Conservation (phyloP, 75 land plant genomes). For the Cupressus sempervirens region DNA sequence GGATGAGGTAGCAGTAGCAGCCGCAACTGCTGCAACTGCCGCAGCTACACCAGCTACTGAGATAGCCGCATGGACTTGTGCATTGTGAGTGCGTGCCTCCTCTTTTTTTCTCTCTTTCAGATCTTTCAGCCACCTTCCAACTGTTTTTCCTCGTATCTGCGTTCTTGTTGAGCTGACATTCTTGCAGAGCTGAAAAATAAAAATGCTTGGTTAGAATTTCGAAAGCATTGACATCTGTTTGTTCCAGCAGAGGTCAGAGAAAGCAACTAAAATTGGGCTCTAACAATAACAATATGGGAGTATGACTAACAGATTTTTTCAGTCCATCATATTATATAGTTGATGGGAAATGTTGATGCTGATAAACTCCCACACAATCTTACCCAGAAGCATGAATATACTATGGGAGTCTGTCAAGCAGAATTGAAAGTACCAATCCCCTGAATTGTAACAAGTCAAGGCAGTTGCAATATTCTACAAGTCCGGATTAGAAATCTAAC, state of each 20-base stretch:
- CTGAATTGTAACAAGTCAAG: background rate
- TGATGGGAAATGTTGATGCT: too few species aligned
- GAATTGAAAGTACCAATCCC: background rate
- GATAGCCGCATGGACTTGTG: slow-evolving; percentile 78
- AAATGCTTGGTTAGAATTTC: background rate
- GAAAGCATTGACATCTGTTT: background rate
- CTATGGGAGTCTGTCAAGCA: background rate
- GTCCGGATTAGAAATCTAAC: background rate
- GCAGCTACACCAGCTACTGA: slow-evolving; percentile 93
- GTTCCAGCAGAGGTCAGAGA: background rate
- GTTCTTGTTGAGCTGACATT: slow-evolving; percentile 11
- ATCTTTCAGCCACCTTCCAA: slow-evolving; percentile 75
- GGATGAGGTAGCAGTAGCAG: slow-evolving; percentile 35
- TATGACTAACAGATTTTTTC: background rate
- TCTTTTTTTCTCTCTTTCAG: slow-evolving; percentile 72
- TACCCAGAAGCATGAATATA: too few species aligned
- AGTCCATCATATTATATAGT: too few species aligned
- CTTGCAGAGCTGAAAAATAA: slow-evolving; percentile 12
- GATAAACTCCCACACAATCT: too few species aligned
- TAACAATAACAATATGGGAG: background rate
- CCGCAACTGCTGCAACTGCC: slow-evolving; percentile 78
- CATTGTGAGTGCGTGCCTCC: slow-evolving; percentile 54
- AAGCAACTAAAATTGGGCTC: background rate
- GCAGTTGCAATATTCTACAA: background rate
- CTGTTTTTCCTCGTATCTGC: slow-evolving; percentile 31